Evolutionary conservation across 352 stramenopile species (phyloP).

Genomic region (Phytophthora nicotianae): DNA sequence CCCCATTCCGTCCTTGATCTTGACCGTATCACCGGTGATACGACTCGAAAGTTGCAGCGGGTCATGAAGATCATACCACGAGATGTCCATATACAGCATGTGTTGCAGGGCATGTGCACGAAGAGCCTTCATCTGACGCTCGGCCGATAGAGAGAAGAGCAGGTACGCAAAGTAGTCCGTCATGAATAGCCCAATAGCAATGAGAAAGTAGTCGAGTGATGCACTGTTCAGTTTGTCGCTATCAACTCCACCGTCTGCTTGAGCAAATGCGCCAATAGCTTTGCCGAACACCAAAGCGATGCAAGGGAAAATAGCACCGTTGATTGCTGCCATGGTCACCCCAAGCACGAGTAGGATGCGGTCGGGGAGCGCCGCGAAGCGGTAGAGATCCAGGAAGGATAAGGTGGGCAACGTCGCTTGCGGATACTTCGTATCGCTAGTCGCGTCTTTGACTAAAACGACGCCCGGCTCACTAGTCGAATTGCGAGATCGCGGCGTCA

Average conservation of each 20-base stretch:
- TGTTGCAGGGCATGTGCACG: conserved; percentile 27
- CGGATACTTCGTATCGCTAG: conserved; percentile 2
- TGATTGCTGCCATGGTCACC: too few species aligned
- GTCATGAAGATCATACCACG: conserved; percentile 49
- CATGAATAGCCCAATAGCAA: conserved; percentile 42
- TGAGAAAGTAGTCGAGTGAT: conserved; percentile 35
- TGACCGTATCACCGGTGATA: conserved; percentile 47
- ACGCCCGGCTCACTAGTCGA: background rate
- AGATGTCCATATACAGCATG: conserved; percentile 51
- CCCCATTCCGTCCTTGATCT: conserved; percentile 59
- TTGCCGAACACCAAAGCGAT: conserved; percentile 41
- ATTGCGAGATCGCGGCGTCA: conserved; percentile 9
- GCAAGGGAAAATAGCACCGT: conserved; percentile 35
- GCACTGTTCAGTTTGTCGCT: conserved; percentile 26
- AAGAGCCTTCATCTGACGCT: conserved; percentile 49
- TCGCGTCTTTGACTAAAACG: conserved; percentile 5
- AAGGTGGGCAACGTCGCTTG: too few species aligned
- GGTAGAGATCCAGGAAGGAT: too few species aligned
- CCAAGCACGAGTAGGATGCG: too few species aligned
- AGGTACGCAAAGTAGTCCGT: conserved; percentile 27
- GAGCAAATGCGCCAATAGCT: conserved; percentile 39
- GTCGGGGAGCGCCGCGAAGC: too few species aligned
- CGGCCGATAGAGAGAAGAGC: conserved; percentile 22
- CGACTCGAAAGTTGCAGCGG: conserved; percentile 38
- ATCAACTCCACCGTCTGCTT: conserved; percentile 32